A percentile compares a stretch with the other conserved stretches of the same genome.
These are phyloP conservation scores for Bryoglossum gracile DNA, from an alignment of 495 filamentous ascomycete genomes.

Conservation along the genomic window DNA sequence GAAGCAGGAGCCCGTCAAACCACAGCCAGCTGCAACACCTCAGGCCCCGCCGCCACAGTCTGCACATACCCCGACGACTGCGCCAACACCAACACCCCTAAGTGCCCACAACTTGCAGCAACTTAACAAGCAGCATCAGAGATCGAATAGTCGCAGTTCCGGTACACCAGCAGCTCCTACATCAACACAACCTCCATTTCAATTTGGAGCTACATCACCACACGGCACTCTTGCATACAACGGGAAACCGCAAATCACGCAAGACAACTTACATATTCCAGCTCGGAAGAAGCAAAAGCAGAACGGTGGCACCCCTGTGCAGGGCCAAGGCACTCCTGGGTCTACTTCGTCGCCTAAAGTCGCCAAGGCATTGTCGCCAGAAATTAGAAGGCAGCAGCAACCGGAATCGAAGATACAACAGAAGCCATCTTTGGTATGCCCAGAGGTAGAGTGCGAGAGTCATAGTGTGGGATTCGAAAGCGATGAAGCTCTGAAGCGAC, in stretches of 20 bases:
- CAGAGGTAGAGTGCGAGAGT: slow-evolving; percentile 23
- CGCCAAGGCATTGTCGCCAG: slow-evolving; percentile 36
- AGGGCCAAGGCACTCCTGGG: slow-evolving; percentile 18
- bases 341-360: slow-evolving; percentile 42
- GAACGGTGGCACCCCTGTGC: slow-evolving; percentile 16
- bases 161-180: slow-evolving; percentile 57
- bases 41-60: slow-evolving; percentile 2
- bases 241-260: slow-evolving; percentile 36
- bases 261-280: slow-evolving; percentile 45
- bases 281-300: slow-evolving; percentile 47
- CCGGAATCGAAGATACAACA: slow-evolving; percentile 31
- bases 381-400: slow-evolving; percentile 37
- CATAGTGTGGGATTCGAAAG: slow-evolving; percentile 41
- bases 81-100: slow-evolving; percentile 33
- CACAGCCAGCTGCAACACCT: slow-evolving; percentile 6
- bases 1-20: slow-evolving; percentile 13
- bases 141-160: slow-evolving; percentile 31
- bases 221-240: slow-evolving; percentile 60
- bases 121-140: slow-evolving; percentile 41
- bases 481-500: slow-evolving; percentile 43
- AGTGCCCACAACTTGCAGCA: slow-evolving; percentile 58
- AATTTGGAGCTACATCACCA: slow-evolving; percentile 56
- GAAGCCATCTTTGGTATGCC: slow-evolving; percentile 23
- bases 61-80: slow-evolving; percentile 3
- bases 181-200: slow-evolving; percentile 55